These are phyloP conservation scores for Cyamopsis tetragonoloba DNA, from an alignment of 306 rosid genomes.

Conservation along the genomic window DNA sequence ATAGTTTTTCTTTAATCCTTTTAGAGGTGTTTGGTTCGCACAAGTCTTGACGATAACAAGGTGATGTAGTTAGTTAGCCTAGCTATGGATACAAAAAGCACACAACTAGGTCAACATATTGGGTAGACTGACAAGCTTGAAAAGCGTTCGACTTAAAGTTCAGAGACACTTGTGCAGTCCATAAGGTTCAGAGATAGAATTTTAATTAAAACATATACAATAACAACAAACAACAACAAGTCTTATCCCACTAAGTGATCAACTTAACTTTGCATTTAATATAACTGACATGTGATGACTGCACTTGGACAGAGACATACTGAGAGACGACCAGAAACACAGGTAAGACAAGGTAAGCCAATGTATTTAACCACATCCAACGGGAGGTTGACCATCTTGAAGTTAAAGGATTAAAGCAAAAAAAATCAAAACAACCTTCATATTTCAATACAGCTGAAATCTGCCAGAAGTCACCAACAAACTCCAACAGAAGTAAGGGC, in stretches of 20 bases:
- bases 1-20: background rate
- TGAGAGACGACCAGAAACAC: slow-evolving; percentile 72
- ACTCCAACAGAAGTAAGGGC: slow-evolving; percentile 8
- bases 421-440: slow-evolving; percentile 15
- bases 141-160: slow-evolving; percentile 8
- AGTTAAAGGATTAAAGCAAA: slow-evolving; percentile 17
- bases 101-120: background rate
- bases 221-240: too few species aligned
- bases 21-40: too few species aligned
- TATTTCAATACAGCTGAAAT: background rate
- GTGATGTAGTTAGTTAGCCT: background rate
- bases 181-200: slow-evolving; percentile 23
- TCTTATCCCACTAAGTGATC: too few species aligned
- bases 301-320: slow-evolving; percentile 94
- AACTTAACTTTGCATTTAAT: slow-evolving; percentile 20
- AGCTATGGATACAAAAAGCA: slow-evolving; percentile 17
- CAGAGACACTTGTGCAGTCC: background rate
- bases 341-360: slow-evolving; percentile 96
- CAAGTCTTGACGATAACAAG: too few species aligned
- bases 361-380: slow-evolving; percentile 98
- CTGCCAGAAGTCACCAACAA: slow-evolving; percentile 3
- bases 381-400: slow-evolving; percentile 99
- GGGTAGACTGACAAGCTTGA: slow-evolving; percentile 8
- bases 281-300: slow-evolving; percentile 81
- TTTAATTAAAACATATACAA: slow-evolving; percentile 10